phyloP scores from a whole-genome alignment of 202 grass and related monocot species.

The Schoenoplectus triqueter region DNA sequence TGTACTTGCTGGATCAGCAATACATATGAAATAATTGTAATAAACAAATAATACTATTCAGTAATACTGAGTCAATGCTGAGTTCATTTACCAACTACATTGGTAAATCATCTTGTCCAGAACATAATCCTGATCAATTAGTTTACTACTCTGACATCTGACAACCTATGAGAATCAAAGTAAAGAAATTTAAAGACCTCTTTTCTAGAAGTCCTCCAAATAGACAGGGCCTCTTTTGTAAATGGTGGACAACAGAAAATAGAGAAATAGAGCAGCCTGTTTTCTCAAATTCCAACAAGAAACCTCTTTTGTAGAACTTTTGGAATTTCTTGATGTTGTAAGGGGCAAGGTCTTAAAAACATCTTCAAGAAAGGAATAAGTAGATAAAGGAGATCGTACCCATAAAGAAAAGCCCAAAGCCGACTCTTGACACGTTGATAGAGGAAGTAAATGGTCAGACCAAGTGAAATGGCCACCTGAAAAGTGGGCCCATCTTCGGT shows the following conservation, averaged over 20 bases:
- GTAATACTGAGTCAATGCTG: background rate
- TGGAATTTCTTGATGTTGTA: slow-evolving; percentile 17
- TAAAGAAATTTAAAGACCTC: background rate
- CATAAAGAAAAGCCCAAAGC: slow-evolving; percentile 81
- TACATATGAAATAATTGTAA: background rate
- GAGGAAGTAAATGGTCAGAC: slow-evolving; percentile 87
- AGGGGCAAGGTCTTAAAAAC: slow-evolving; percentile 4
- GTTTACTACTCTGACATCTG: background rate
- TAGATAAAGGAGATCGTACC: slow-evolving; percentile 55
- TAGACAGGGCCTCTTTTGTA: background rate
- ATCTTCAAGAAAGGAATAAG: background rate
- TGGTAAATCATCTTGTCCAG: background rate
- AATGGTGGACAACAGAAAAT: background rate
- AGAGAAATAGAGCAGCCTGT: slow-evolving; percentile 2
- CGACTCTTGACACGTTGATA: slow-evolving; percentile 68
- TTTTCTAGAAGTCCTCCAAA: background rate
- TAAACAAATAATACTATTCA: background rate
- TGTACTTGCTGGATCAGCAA: background rate
- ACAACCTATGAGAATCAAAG: background rate
- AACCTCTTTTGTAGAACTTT: background rate
- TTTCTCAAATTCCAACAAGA: slow-evolving; percentile 7
- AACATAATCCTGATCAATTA: background rate
- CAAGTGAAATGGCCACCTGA: slow-evolving; percentile 81
- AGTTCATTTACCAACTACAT: background rate
- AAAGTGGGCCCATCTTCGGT: slow-evolving; percentile 93